Evolutionary conservation across 257 asterid species (phyloP).

Genomic region (Leptodermis oblonga): DNA sequence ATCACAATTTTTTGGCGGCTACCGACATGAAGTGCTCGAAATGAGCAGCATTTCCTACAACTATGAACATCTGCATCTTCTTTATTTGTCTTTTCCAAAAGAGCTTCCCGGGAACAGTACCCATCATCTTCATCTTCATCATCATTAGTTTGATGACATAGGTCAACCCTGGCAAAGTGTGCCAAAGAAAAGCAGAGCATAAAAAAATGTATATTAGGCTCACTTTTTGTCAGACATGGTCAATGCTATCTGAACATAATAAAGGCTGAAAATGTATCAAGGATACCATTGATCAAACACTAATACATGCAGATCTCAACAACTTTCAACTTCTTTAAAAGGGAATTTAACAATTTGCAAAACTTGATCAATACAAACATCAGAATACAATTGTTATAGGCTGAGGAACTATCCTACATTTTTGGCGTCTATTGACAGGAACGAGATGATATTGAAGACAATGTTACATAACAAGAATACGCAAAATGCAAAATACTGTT

Average conservation of each 20-base stretch:
- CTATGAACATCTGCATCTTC: constrained; percentile 31
- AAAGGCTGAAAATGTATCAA: not conserved
- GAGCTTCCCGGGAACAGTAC: constrained; percentile 49
- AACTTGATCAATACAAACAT: not conserved
- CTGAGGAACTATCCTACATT: not conserved
- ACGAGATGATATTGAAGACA: not conserved
- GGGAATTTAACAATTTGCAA: not conserved
- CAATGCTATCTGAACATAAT: not conserved
- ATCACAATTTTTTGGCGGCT: constrained; percentile 89
- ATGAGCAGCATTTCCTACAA: constrained; percentile 58
- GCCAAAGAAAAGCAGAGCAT: constrained; percentile 1
- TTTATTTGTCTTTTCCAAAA: constrained; percentile 58
- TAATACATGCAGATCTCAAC: not conserved
- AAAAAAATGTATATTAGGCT: not conserved
- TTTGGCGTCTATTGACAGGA: not conserved
- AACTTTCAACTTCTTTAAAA: not conserved
- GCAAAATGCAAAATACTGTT: not conserved
- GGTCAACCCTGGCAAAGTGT: constrained; percentile 84
- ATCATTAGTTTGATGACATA: constrained; percentile 81
- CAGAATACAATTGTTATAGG: not conserved
- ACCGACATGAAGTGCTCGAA: constrained; percentile 51
- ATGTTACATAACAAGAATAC: not conserved
- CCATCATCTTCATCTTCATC: constrained; percentile 86
- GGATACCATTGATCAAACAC: not conserved
- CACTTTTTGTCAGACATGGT: not conserved